These are phyloP conservation scores for Cytospora chrysosperma DNA, from an alignment of 2,329 filamentous ascomycete genomes.

Conservation along the genomic window DNA sequence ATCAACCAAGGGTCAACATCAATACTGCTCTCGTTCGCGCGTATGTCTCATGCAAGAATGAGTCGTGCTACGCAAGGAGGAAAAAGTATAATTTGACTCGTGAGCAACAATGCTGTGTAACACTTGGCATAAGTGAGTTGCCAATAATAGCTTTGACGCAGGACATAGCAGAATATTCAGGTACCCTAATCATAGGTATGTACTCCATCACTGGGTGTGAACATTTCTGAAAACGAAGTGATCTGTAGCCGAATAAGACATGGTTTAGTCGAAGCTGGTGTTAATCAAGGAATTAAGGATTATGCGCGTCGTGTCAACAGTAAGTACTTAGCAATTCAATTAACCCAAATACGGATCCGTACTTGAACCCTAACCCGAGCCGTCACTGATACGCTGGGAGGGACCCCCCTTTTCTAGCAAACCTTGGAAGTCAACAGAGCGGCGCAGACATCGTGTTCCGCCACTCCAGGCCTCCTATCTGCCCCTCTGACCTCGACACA, in stretches of 20 bases:
- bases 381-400: not conserved
- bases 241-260: not conserved
- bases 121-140: not conserved
- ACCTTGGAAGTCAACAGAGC: not conserved
- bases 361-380: not conserved
- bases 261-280: not conserved
- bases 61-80: too few species aligned
- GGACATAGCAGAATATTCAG: too few species aligned
- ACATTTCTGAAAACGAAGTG: not conserved
- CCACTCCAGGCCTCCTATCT: not conserved
- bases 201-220: too few species aligned
- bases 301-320: not conserved
- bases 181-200: too few species aligned
- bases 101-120: not conserved
- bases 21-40: not conserved
- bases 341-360: too few species aligned
- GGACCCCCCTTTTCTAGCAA: not conserved
- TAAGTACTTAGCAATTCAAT: too few species aligned
- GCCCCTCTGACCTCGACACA: not conserved
- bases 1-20: not conserved
- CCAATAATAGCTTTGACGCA: not conserved
- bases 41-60: not conserved
- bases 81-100: too few species aligned
- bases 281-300: not conserved
- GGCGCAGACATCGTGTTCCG: not conserved